These are phyloP conservation scores for Xerocomus potaroensis DNA, from an alignment of 768 basidiomycete species.

Conservation along the genomic window DNA sequence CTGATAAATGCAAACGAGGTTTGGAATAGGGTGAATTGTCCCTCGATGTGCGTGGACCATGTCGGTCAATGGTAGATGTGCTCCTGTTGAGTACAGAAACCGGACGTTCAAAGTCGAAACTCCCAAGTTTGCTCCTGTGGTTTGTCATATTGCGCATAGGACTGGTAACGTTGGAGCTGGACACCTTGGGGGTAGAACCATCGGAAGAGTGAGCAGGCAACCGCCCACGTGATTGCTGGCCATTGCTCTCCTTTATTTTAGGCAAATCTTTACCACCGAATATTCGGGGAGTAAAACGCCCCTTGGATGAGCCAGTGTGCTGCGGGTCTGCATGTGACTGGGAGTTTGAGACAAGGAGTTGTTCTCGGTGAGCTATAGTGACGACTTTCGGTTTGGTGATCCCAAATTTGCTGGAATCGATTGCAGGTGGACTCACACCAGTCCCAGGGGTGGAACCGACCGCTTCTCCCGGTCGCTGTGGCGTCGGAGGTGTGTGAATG, in stretches of 20 bases:
- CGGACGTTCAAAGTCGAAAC: constrained; percentile 75
- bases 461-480: constrained; percentile 25
- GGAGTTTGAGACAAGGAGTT: constrained; percentile 25
- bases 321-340: constrained; percentile 11
- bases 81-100: constrained; percentile 35
- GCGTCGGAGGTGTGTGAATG: constrained; percentile 36
- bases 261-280: constrained; percentile 24
- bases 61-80: constrained; percentile 24
- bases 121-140: constrained; percentile 59
- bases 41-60: constrained; percentile 2
- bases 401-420: constrained; percentile 10
- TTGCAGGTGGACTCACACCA: constrained; percentile 2
- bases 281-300: constrained; percentile 31
- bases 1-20: constrained; percentile 13
- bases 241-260: constrained; percentile 17
- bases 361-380: constrained; percentile 21
- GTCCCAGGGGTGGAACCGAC: constrained; percentile 7
- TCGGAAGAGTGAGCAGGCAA: constrained; percentile 5
- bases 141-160: constrained; percentile 29
- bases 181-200: constrained; percentile 6
- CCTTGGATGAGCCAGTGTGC: constrained; percentile 7
- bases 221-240: constrained; percentile 27
- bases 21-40: constrained; percentile 12
- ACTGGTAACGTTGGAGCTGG: constrained; percentile 2
- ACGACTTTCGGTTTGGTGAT: constrained; percentile 11